phyloP scores from a whole-genome alignment of 2,329 filamentous ascomycete genomes.

The Ciborinia camelliae region DNA sequence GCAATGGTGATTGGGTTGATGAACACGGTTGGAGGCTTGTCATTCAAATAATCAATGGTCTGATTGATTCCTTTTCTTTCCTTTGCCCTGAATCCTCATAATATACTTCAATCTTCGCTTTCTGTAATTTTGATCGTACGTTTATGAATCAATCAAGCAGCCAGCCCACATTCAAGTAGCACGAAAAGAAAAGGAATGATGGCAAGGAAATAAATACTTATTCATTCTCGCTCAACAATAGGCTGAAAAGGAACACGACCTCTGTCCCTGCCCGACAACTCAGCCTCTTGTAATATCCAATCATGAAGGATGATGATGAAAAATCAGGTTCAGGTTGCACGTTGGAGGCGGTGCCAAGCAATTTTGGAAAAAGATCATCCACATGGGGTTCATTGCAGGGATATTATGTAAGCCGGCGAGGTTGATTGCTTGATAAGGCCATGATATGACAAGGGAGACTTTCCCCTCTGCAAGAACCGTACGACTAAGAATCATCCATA shows the following conservation, averaged over 20 bases:
- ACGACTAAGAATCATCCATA: neutral
- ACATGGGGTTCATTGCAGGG: neutral
- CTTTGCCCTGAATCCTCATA: neutral
- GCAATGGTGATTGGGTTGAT: neutral
- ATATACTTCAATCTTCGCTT: neutral
- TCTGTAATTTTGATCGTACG: neutral
- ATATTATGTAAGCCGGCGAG: constrained; percentile 6
- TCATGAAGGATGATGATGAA: constrained; percentile 6
- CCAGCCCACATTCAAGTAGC: neutral
- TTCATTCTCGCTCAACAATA: neutral
- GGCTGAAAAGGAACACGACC: neutral
- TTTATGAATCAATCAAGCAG: neutral
- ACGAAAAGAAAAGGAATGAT: neutral
- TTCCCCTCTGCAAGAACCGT: neutral
- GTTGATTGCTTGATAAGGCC: neutral
- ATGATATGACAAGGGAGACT: neutral
- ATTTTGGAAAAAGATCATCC: constrained; percentile 8
- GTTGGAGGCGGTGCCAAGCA: constrained; percentile 7
- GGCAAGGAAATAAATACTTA: constrained; percentile 9
- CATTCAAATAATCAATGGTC: neutral
- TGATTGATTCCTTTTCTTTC: neutral
- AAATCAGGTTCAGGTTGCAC: constrained; percentile 14
- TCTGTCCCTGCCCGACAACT: neutral
- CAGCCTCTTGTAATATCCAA: constrained; percentile 13
- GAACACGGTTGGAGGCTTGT: neutral